Conservation (phyloP, 306 rosid species). For the Malus asiatica region DNA sequence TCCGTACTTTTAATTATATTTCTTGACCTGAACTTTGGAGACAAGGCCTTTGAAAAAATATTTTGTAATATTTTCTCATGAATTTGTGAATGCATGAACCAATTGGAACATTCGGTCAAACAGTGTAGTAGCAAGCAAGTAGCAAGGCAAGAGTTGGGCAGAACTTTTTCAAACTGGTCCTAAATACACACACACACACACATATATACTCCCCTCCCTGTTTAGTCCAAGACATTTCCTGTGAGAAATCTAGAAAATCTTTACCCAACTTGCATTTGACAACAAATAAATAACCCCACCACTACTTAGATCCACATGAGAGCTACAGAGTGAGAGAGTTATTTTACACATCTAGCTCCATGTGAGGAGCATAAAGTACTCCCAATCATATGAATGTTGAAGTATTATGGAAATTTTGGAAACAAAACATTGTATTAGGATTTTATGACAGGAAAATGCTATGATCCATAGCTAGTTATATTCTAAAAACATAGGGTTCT, state of each 20-base stretch:
- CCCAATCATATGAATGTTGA: conserved; percentile 11
- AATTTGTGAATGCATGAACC: background rate
- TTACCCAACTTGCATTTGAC: conserved; percentile 21
- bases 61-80: background rate
- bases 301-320: conserved; percentile 14
- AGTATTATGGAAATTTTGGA: background rate
- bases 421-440: background rate
- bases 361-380: conserved; percentile 21
- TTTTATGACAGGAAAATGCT: background rate
- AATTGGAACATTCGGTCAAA: conserved; percentile 16
- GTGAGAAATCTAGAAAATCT: conserved; percentile 10
- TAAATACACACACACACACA: background rate
- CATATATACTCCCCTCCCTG: background rate
- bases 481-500: too few relatives aligned
- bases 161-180: conserved; percentile 11
- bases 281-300: conserved; percentile 17
- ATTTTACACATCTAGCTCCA: conserved; percentile 7
- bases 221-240: background rate
- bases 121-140: background rate
- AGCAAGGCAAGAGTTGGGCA: conserved; percentile 4
- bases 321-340: background rate
- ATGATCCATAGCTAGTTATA: background rate
- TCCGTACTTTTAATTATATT: background rate
- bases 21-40: background rate
- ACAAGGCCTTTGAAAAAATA: background rate